Evolutionary conservation across 306 rosid genomes (phyloP).

Genomic region (Medicago arabica): DNA sequence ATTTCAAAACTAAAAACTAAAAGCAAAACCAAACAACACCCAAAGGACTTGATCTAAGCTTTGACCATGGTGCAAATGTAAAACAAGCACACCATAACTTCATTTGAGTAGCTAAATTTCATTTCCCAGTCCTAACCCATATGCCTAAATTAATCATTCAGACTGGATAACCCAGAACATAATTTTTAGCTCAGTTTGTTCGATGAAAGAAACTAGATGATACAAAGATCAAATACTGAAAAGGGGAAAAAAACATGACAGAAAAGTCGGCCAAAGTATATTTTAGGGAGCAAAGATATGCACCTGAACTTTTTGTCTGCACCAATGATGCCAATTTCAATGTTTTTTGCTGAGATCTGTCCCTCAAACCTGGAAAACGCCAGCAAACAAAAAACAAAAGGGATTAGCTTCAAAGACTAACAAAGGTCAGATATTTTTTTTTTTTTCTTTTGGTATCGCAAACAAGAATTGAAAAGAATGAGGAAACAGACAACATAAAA

Average conservation of each 20-base stretch:
- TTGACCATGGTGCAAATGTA: not conserved
- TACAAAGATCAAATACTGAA: not conserved
- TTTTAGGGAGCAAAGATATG: constrained; percentile 34
- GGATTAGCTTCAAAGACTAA: constrained; percentile 14
- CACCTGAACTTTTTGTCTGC: constrained; percentile 88
- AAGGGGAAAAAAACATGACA: too few species aligned
- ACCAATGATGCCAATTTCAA: constrained; percentile 92
- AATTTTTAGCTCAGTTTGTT: not conserved
- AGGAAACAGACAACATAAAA: not conserved
- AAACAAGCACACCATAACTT: not conserved
- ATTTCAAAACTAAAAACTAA: not conserved
- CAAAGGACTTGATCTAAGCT: not conserved
- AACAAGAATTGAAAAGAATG: too few species aligned
- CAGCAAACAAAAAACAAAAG: constrained; percentile 17
- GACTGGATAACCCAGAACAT: not conserved
- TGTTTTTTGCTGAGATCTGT: constrained; percentile 91
- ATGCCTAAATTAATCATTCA: not conserved
- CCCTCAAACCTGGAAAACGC: constrained; percentile 75
- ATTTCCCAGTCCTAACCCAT: not conserved
- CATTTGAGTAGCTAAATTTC: not conserved
- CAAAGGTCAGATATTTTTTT: not conserved
- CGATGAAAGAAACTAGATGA: not conserved
- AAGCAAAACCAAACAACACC: not conserved
- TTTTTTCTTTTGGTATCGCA: too few species aligned
- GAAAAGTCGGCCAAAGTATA: too few species aligned